Base-by-base conservation (phyloP, 2,329 filamentous ascomycete genomes). In the Fonsecaea multimorphosa region DNA sequence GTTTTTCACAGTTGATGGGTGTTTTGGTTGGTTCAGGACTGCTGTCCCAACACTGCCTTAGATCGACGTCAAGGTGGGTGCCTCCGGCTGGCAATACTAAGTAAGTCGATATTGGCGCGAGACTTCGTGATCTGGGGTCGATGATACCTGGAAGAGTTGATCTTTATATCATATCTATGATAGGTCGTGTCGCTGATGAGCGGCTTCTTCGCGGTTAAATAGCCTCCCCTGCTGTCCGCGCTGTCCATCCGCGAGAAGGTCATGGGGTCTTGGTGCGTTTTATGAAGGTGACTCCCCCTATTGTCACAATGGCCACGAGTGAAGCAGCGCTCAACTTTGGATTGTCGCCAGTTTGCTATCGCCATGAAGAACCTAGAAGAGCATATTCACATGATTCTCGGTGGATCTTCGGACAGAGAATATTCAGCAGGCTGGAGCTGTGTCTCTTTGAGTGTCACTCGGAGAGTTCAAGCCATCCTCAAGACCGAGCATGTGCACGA, bases 301-400 rank as follows among this genome's bases (percentile, higher is more conserved):
- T 27, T 14, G 44, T 49, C 22, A 14, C 9, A 59, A 27, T 59
- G 36, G 29, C 40, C 22, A 22, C 51, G 27, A 51, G 19, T 64
- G 44, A 58, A 40, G 7, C 61, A 19, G 55, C 31, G 24, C 34
- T 55, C 61, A 54, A 54, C 49, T 55, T 55, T 24, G 38, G n/a
- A 31, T 29, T 44, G 38, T 46, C 24, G 12, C 31, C 8, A n/a
- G 29, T 55, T 55, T 19, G 52, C 52, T 5, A 11, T 27, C 9
- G 44, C 44, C 44, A 16, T 49, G 44, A 49, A 49, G 44, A 24
- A 27, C 44, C 2, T 24, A 22, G 22, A 24, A 14, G 44, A 49
- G 11, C 19, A 49, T 24, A 14, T 49, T 49, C 44, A 49, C 19
- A 14, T 27, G 44, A 24, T 12, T 12, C 22, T 24, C 44, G 44